Base-by-base conservation (phyloP, 2,329 filamentous ascomycete genomes). In the Botrytis hyacinthi region DNA sequence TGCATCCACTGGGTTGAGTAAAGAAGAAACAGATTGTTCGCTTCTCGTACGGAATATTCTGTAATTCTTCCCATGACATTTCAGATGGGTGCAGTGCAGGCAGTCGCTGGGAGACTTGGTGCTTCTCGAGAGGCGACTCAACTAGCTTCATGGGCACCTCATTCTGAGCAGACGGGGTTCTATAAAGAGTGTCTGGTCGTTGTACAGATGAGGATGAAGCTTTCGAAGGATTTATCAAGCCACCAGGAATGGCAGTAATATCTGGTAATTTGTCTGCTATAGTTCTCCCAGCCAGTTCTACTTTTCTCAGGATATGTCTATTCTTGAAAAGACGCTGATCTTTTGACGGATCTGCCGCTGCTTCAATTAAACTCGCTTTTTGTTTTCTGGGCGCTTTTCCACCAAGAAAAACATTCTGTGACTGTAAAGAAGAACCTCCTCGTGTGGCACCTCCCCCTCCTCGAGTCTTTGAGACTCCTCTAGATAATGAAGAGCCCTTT, bases 181-280 rank as follows among this genome's bases (percentile, higher is more conserved):
- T 78, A 7, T 75, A 70, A 35, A 78, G 12, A 46, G 44, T 60
- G 40, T 68, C 67, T 22, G 76, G 76, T 37, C 72, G 73, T 32
- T 75, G 63, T 7, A 77, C 29, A 7, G 73, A 63, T 29, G 65
- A 60, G 8, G 73, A 63, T 29, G 61, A 60, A 26, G 72, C 73
- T 32, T 76, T 73, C 20, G 76, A 73, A 22, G 79, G 77, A 40
- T 79, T 73, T 37, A 77, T 77, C 1, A 81, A 80, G 0, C 76
- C 77, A 22, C 74, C 77, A 54, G 65, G 71, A 5, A 80, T 77
- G 40, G 76, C 78, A 12, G 81, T 81, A 51, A 83, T 75, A 72
- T 83, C 81, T 2, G 83, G 79, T 3, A 84, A 82, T 35, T 75
- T 74, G 44, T 88, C 87, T 62, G 84, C 84, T 71, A 82, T 83